Conservation (phyloP, 2,329 filamentous ascomycete genomes). For the Penicillium sp. region DNA sequence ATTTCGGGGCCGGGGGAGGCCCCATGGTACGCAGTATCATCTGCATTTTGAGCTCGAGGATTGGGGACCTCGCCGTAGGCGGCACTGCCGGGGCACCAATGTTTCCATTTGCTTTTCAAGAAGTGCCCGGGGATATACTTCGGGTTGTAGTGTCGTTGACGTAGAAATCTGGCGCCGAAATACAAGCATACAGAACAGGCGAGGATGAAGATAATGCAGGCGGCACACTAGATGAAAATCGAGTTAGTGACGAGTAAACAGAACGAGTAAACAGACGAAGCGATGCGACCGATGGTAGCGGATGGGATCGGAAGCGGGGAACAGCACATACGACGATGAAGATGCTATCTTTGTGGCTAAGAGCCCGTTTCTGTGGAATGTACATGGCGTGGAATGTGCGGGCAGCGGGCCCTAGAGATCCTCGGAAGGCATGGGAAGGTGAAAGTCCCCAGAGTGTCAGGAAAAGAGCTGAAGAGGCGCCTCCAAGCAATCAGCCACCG, state of each 20-base stretch:
- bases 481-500: slow-evolving; percentile 10
- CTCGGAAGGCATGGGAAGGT: slow-evolving; percentile 17
- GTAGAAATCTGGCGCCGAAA: slow-evolving; percentile 41
- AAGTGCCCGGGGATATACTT: slow-evolving; percentile 50
- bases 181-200: slow-evolving; percentile 30
- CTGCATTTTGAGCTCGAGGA: slow-evolving; percentile 16
- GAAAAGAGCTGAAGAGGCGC: slow-evolving; percentile 6
- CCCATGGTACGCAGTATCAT: slow-evolving; percentile 27
- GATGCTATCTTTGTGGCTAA: slow-evolving; percentile 22
- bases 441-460: slow-evolving; percentile 5
- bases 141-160: slow-evolving; percentile 44
- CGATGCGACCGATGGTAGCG: not conserved
- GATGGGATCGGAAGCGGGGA: slow-evolving; percentile 3
- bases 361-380: slow-evolving; percentile 20
- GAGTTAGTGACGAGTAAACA: slow-evolving; percentile 5
- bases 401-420: slow-evolving; percentile 16
- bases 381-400: slow-evolving; percentile 19
- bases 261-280: not conserved
- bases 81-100: slow-evolving; percentile 43
- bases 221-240: slow-evolving; percentile 19
- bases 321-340: slow-evolving; percentile 30
- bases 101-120: slow-evolving; percentile 50
- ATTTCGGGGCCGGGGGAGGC: slow-evolving; percentile 30
- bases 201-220: slow-evolving; percentile 31
- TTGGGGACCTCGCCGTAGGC: slow-evolving; percentile 41